These are phyloP conservation scores for Zygosaccharomyces sapae DNA, from an alignment of 1,139 yeast genomes.

Conservation along the genomic window DNA sequence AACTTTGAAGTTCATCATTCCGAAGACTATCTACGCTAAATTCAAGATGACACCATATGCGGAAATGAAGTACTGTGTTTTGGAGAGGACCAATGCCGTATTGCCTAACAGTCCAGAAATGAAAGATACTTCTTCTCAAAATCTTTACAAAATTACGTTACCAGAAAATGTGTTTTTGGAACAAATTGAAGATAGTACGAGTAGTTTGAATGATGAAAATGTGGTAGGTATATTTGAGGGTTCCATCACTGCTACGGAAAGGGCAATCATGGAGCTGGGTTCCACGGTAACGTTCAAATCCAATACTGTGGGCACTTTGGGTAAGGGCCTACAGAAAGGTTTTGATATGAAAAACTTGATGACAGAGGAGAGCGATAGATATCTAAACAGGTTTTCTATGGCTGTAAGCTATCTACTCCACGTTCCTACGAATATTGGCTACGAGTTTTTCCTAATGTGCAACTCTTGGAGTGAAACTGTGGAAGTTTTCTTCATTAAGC, in stretches of 20 bases:
- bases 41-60: slow-evolving; percentile 53
- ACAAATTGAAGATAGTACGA: slow-evolving; percentile 55
- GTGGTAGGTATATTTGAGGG: slow-evolving; percentile 77
- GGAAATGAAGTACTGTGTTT: slow-evolving; percentile 49
- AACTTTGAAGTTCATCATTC: slow-evolving; percentile 65
- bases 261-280: slow-evolving; percentile 79
- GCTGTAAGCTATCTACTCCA: slow-evolving; percentile 69
- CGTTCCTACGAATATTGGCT: slow-evolving; percentile 61
- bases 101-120: slow-evolving; percentile 63
- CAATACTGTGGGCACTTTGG: slow-evolving; percentile 69
- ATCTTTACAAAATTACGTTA: slow-evolving; percentile 62
- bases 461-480: slow-evolving; percentile 60
- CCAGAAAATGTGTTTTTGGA: slow-evolving; percentile 58
- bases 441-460: slow-evolving; percentile 68
- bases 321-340: slow-evolving; percentile 81
- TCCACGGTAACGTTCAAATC: slow-evolving; percentile 64
- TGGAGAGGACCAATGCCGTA: slow-evolving; percentile 55
- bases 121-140: slow-evolving; percentile 39
- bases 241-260: slow-evolving; percentile 59
- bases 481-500: slow-evolving; percentile 60
- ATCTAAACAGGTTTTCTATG: slow-evolving; percentile 52
- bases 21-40: slow-evolving; percentile 66
- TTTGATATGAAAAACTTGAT: slow-evolving; percentile 62
- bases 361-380: slow-evolving; percentile 46
- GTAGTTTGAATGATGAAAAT: slow-evolving; percentile 60